Evolutionary conservation across 495 filamentous ascomycete genomes (phyloP).

Genomic region (Cercophora newfieldiana): DNA sequence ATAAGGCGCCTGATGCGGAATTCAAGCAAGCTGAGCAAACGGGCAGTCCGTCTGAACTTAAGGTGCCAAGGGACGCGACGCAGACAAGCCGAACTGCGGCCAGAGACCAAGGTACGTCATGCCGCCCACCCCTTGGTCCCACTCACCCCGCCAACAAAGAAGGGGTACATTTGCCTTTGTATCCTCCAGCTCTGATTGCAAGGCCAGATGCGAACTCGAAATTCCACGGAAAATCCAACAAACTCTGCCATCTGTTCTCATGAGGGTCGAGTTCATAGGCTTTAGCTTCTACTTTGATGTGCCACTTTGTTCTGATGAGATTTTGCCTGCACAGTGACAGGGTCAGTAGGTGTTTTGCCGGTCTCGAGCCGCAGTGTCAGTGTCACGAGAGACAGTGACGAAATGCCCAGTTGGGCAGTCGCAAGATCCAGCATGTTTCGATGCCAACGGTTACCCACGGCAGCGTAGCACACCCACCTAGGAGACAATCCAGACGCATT

Average conservation of each 20-base stretch:
- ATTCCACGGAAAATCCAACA: not conserved
- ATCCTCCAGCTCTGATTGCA: not conserved
- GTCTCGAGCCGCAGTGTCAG: not conserved
- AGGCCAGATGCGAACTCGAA: not conserved
- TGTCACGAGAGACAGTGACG: not conserved
- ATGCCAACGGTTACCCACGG: not conserved
- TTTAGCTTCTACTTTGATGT: too few relatives aligned
- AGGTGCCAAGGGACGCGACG: not conserved
- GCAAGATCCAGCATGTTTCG: not conserved
- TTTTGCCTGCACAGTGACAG: not conserved
- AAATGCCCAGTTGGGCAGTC: slow-evolving; percentile 13
- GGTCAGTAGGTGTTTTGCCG: not conserved
- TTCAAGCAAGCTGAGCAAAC: slow-evolving; percentile 2
- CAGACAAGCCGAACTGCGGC: slow-evolving; percentile 5
- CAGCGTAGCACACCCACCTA: not conserved
- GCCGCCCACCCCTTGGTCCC: slow-evolving; percentile 16
- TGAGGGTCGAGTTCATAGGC: too few relatives aligned
- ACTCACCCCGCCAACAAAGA: not conserved
- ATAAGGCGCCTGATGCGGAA: not conserved
- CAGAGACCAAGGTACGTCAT: slow-evolving; percentile 24
- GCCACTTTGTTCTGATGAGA: not conserved
- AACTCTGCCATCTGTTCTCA: too few relatives aligned
- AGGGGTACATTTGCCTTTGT: not conserved
- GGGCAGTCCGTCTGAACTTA: not conserved
- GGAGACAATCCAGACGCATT: not conserved